These are phyloP conservation scores for Trypanosoma avium DNA, from an alignment of 208 protist species.

Conservation along the genomic window DNA sequence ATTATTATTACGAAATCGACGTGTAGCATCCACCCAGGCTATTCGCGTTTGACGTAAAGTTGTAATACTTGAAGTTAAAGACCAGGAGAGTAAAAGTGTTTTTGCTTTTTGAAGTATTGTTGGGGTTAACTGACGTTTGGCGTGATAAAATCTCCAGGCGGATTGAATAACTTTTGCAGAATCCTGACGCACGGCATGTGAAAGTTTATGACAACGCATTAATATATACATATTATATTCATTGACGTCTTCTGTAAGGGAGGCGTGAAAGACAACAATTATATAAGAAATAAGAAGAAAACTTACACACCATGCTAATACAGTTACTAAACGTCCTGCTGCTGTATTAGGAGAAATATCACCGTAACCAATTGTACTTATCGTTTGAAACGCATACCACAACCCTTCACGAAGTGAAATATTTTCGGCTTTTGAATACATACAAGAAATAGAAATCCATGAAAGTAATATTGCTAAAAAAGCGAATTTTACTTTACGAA, in stretches of 20 bases:
- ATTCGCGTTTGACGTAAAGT: constrained; percentile 45
- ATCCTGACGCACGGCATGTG: constrained; percentile 38
- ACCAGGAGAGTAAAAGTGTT: constrained; percentile 33
- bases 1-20: constrained; percentile 35
- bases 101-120: constrained; percentile 31
- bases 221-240: constrained; percentile 59
- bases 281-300: constrained; percentile 44
- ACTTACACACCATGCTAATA: constrained; percentile 45
- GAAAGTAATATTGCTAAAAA: constrained; percentile 23
- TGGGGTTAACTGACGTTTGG: constrained; percentile 17
- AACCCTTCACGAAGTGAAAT: constrained; percentile 48
- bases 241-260: neutral
- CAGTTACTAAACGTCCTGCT: constrained; percentile 41
- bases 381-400: constrained; percentile 80
- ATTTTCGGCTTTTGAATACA: constrained; percentile 53
- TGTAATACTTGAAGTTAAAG: constrained; percentile 43
- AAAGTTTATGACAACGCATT: constrained; percentile 47
- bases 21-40: constrained; percentile 31
- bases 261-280: constrained; percentile 9
- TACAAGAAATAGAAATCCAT: constrained; percentile 52
- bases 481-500: constrained; percentile 33
- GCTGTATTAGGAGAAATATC: constrained; percentile 62
- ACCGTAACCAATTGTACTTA: constrained; percentile 78
- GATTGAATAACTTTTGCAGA: constrained; percentile 57
- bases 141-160: constrained; percentile 48